These are phyloP conservation scores for Verticillium tricorpus DNA, from an alignment of 2,329 filamentous ascomycete genomes.

Conservation along the genomic window DNA sequence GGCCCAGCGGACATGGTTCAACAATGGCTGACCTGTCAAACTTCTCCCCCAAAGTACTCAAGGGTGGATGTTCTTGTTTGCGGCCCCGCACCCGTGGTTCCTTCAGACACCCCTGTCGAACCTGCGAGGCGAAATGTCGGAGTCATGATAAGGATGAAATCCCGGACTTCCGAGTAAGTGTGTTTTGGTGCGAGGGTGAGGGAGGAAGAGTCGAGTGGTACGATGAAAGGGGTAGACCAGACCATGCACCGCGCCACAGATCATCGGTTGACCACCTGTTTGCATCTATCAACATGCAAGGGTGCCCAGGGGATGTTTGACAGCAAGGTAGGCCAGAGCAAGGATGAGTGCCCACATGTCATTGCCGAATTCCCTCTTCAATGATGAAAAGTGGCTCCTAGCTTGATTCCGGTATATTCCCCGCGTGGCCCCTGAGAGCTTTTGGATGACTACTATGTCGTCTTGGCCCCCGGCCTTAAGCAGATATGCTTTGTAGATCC, in stretches of 20 bases:
- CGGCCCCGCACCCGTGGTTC: not conserved
- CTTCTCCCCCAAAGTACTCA: not conserved
- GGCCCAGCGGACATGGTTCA: not conserved
- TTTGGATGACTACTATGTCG: not conserved
- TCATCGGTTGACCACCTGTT: not conserved
- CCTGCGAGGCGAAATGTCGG: not conserved
- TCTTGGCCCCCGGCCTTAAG: not conserved
- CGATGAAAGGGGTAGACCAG: not conserved
- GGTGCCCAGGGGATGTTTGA: not conserved
- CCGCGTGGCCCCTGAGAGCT: not conserved
- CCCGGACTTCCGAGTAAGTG: not conserved
- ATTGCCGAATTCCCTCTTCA: not conserved
- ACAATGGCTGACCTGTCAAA: no score
- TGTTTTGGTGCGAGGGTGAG: not conserved
- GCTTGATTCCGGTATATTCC: not conserved
- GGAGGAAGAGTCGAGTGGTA: not conserved
- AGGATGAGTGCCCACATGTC: not conserved
- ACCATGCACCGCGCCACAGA: not conserved
- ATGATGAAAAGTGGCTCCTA: not conserved
- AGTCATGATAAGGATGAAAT: not conserved
- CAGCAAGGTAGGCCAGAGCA: not conserved
- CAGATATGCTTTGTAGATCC: no score
- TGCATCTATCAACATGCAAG: not conserved
- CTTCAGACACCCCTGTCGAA: not conserved
- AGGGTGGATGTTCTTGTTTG: not conserved